Conservation (phyloP, 345 rosid genomes). For the Dovyalis caffra region DNA sequence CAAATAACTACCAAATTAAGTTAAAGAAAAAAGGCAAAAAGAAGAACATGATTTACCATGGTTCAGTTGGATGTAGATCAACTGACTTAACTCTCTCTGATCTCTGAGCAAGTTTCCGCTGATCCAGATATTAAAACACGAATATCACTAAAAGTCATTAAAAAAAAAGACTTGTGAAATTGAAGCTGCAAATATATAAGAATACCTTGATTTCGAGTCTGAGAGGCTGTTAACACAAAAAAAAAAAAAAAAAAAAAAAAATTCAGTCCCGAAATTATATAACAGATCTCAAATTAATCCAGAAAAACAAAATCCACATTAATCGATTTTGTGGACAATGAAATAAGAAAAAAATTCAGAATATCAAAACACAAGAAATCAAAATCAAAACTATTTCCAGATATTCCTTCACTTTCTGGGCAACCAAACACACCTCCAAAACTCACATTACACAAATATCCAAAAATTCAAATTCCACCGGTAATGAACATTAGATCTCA, state of each 20-base stretch:
- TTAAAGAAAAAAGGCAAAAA: background rate
- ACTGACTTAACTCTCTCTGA: conserved; percentile 58
- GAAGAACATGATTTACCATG: conserved; percentile 39
- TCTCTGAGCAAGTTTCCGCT: conserved; percentile 56
- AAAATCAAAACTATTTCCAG: background rate
- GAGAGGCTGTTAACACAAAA: conserved; percentile 41
- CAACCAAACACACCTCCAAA: conserved; percentile 1
- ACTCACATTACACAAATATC: background rate
- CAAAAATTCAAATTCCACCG: background rate
- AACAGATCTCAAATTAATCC: conserved; percentile 18
- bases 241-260: background rate
- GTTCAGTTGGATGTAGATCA: conserved; percentile 55
- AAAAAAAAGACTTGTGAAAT: background rate
- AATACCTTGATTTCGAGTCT: conserved; percentile 55
- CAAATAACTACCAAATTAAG: background rate
- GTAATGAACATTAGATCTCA: conserved; percentile 17
- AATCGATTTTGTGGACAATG: background rate
- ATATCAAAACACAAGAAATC: background rate
- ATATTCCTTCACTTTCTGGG: background rate
- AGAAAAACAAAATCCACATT: background rate
- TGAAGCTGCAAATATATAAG: background rate
- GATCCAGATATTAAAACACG: conserved; percentile 12
- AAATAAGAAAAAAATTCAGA: background rate
- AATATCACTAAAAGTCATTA: background rate
- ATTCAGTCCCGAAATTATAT: conserved; percentile 15